A percentile compares a stretch with the other conserved stretches of the same genome.
Conservation (phyloP, 2,329 filamentous ascomycete genomes). For the Botrytis porri region DNA sequence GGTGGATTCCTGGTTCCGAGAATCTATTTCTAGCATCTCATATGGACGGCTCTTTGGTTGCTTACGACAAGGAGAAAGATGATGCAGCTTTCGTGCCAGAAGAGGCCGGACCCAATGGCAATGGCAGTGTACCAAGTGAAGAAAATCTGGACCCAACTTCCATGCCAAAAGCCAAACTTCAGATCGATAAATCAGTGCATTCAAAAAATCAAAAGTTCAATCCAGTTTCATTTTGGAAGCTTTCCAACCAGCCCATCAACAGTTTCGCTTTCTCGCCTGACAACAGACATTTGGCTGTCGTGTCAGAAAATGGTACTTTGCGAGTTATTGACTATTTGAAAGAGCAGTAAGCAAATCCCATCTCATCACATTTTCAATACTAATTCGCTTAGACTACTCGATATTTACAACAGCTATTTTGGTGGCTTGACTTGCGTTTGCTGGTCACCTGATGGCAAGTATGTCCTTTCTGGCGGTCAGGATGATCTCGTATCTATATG, state of each 20-base stretch:
- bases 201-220: slow-evolving; percentile 93
- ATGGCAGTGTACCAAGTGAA: slow-evolving; percentile 36
- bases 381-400: slow-evolving; percentile 61
- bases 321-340: slow-evolving; percentile 88
- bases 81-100: slow-evolving; percentile 77
- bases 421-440: slow-evolving; percentile 89
- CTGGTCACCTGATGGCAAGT: slow-evolving; percentile 97
- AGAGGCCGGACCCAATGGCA: slow-evolving; percentile 45
- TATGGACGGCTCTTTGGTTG: slow-evolving; percentile 83
- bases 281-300: slow-evolving; percentile 79
- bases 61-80: slow-evolving; percentile 97
- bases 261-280: slow-evolving; percentile 91
- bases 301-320: slow-evolving; percentile 86
- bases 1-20: slow-evolving; percentile 92
- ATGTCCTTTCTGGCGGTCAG: slow-evolving; percentile 90
- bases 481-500: slow-evolving; percentile 96
- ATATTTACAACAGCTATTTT: slow-evolving; percentile 88
- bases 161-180: slow-evolving; percentile 48
- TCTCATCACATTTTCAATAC: neutral
- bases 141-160: slow-evolving; percentile 35
- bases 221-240: slow-evolving; percentile 86
- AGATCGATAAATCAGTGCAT: slow-evolving; percentile 85
- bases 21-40: slow-evolving; percentile 89
- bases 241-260: slow-evolving; percentile 88
- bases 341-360: slow-evolving; percentile 65